phyloP scores from a whole-genome alignment of 257 asterid species.

The Solanum boliviense region DNA sequence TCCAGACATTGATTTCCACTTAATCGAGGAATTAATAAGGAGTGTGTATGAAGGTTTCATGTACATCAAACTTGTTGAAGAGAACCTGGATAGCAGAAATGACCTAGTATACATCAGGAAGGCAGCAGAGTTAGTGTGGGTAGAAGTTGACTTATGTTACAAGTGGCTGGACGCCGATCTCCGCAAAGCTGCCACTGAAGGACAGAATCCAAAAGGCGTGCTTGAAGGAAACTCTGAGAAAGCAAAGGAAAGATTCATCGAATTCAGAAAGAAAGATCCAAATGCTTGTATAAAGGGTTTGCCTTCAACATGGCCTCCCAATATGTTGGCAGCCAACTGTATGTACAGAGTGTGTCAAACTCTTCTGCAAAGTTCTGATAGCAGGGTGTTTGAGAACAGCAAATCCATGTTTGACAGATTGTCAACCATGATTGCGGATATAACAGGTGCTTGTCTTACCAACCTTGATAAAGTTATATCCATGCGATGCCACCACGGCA shows the following conservation, averaged over 20 bases:
- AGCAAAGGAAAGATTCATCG: neutral
- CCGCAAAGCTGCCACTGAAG: neutral
- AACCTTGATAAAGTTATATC: conserved; percentile 9
- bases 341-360: conserved; percentile 19
- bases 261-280: neutral
- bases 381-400: neutral
- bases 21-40: neutral
- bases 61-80: conserved; percentile 9
- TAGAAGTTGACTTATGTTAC: neutral
- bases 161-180: conserved; percentile 16
- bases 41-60: conserved; percentile 9
- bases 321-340: conserved; percentile 19
- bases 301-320: conserved; percentile 14
- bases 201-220: neutral
- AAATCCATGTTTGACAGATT: conserved; percentile 6
- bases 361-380: neutral
- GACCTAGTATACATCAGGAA: neutral
- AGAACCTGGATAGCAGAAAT: neutral
- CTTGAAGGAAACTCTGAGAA: conserved; percentile 3
- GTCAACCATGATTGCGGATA: conserved; percentile 12
- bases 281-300: neutral
- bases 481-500: conserved; percentile 9
- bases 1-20: conserved; percentile 2
- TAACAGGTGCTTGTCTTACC: conserved; percentile 19
- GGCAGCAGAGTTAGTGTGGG: conserved; percentile 11